Percentiles rank a stretch among this genome's conserved stretches.
Conservation (phyloP, 768 basidiomycete species). For the Boletus tomentosulus region DNA sequence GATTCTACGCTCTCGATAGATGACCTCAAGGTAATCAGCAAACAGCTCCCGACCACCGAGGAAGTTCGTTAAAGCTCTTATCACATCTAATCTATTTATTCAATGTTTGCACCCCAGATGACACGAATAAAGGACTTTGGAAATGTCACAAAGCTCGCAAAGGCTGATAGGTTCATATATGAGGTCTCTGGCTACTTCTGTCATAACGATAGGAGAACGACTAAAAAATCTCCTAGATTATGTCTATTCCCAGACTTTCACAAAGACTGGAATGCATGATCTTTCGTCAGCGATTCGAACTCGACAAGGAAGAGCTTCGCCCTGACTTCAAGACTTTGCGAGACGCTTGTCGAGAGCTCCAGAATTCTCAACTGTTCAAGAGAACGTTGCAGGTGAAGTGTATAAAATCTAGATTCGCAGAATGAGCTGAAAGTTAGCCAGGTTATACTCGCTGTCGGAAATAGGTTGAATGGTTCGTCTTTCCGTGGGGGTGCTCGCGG, state of each 20-base stretch:
- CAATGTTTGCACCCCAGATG: constrained; percentile 37
- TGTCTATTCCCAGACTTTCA: constrained; percentile 68
- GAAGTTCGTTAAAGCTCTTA: constrained; percentile 47
- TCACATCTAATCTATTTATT: background rate
- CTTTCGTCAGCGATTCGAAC: constrained; percentile 74
- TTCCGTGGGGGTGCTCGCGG: constrained; percentile 83
- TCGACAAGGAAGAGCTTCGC: constrained; percentile 79
- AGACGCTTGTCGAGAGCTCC: constrained; percentile 67
- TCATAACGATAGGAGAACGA: background rate
- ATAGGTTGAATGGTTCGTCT: constrained; percentile 74
- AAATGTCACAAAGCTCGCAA: constrained; percentile 69
- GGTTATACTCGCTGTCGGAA: constrained; percentile 76
- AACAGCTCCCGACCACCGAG: constrained; percentile 74
- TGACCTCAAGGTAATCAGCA: constrained; percentile 68
- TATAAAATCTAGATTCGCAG: background rate
- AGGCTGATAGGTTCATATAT: constrained; percentile 79
- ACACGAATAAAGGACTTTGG: constrained; percentile 64
- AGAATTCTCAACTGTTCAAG: constrained; percentile 60
- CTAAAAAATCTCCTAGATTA: constrained; percentile 50
- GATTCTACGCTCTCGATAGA: constrained; percentile 68
- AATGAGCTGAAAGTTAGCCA: constrained; percentile 24
- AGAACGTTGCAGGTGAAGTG: constrained; percentile 56
- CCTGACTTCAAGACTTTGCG: constrained; percentile 76
- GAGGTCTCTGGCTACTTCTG: constrained; percentile 45
- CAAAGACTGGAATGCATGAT: constrained; percentile 79